Percentiles rank a stretch among this genome's conserved stretches.
phyloP scores from a whole-genome alignment of 179 eudicot species.

The Beta macrorhiza region DNA sequence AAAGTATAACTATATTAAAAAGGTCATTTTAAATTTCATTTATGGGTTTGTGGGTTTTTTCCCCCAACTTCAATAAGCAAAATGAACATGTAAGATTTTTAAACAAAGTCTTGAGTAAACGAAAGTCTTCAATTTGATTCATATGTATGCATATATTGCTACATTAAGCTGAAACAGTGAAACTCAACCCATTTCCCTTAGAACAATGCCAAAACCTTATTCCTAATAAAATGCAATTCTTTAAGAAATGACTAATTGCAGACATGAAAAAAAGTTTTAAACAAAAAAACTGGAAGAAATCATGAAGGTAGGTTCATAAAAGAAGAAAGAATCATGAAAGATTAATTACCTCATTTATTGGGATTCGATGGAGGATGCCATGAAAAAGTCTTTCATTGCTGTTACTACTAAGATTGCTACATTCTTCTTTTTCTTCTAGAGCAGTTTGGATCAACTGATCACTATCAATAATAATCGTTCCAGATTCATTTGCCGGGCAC shows the following conservation, averaged over 20 bases:
- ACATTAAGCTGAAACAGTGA: background rate
- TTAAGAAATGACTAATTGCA: background rate
- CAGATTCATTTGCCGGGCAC: slow-evolving; percentile 34
- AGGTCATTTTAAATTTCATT: too few species aligned
- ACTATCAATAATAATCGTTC: slow-evolving; percentile 14
- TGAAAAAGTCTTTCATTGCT: slow-evolving; percentile 11
- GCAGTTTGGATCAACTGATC: slow-evolving; percentile 16
- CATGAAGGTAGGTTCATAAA: too few species aligned
- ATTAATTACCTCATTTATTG: slow-evolving; percentile 30
- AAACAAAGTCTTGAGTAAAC: background rate
- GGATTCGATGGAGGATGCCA: slow-evolving; percentile 22
- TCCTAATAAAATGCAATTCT: too few species aligned
- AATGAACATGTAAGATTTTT: background rate
- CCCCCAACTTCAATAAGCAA: background rate
- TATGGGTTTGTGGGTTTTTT: too few species aligned
- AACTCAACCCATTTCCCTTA: background rate
- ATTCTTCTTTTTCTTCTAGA: slow-evolving; percentile 20
- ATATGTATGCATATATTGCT: background rate
- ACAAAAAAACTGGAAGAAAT: too few species aligned
- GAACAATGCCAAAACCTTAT: too few species aligned
- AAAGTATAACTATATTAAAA: too few species aligned
- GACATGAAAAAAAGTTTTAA: background rate
- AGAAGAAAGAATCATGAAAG: background rate
- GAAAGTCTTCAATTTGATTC: background rate
- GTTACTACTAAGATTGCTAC: background rate